phyloP scores from a whole-genome alignment of 306 rosid species.

The Acacia acuminata region DNA sequence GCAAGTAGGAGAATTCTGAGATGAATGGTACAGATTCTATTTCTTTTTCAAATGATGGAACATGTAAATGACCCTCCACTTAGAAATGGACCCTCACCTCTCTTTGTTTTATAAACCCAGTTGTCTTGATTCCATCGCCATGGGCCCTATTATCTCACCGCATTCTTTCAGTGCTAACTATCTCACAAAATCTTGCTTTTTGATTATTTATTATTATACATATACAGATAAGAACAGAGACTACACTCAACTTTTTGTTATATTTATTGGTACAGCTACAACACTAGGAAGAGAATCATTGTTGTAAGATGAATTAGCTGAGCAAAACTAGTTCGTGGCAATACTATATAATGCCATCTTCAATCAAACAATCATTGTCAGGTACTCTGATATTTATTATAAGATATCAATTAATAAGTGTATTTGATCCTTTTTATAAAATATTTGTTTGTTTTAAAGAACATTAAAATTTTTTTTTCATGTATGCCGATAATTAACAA shows the following conservation, averaged over 20 bases:
- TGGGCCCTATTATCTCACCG: background rate
- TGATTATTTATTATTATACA: background rate
- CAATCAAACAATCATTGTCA: background rate
- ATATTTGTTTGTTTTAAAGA: too few species aligned
- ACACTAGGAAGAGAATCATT: background rate
- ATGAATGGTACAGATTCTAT: conserved; percentile 9
- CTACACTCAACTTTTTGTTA: background rate
- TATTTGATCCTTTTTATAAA: too few species aligned
- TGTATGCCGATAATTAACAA: too few species aligned
- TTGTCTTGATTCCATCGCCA: background rate
- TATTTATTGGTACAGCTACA: too few species aligned
- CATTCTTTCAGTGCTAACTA: background rate
- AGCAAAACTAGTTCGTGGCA: background rate
- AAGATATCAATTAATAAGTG: too few species aligned
- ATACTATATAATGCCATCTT: background rate
- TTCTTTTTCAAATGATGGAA: conserved; percentile 43
- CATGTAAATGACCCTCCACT: conserved; percentile 50
- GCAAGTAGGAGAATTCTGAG: background rate
- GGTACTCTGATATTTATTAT: background rate
- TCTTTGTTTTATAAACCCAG: background rate
- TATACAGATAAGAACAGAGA: background rate
- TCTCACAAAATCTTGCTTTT: background rate
- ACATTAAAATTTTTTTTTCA: too few species aligned
- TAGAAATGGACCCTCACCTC: conserved; percentile 31
- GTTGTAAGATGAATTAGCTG: background rate